Conservation (phyloP, 2,329 filamentous ascomycete species). For the Colletotrichum lentis region DNA sequence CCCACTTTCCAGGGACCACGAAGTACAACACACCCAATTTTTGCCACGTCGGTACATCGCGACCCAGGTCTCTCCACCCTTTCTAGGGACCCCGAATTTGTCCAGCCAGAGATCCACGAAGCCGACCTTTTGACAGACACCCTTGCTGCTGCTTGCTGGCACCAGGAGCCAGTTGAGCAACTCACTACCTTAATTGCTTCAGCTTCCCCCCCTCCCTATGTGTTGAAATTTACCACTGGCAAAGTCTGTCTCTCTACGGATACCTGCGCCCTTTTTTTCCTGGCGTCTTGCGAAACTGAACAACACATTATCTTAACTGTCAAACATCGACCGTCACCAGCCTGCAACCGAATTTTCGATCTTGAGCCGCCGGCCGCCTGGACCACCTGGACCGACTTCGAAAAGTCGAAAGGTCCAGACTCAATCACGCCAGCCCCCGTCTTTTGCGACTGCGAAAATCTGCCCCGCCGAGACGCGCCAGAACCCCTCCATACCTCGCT, state of each 20-base stretch:
- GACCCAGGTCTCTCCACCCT: conserved; percentile 9
- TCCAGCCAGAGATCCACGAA: conserved; percentile 30
- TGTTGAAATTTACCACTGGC: conserved; percentile 5
- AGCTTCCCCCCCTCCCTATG: conserved; percentile 19
- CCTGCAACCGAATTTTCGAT: neutral
- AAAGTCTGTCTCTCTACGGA: conserved; percentile 1
- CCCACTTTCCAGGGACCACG: conserved; percentile 1
- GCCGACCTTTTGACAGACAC: conserved; percentile 23
- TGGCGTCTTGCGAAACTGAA: neutral
- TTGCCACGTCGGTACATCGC: conserved; percentile 21
- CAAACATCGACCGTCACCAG: neutral
- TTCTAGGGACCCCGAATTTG: conserved; percentile 32
- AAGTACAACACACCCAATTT: conserved; percentile 20
- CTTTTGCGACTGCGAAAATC: conserved; percentile 37
- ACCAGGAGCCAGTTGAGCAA: conserved; percentile 15
- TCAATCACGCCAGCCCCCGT: conserved; percentile 31
- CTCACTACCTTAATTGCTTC: conserved; percentile 35
- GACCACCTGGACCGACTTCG: conserved; percentile 2
- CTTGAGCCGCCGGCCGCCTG: no score
- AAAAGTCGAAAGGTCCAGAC: conserved; percentile 20
- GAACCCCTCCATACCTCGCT: conserved; percentile 32
- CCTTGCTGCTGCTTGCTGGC: conserved; percentile 9
- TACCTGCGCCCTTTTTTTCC: neutral
- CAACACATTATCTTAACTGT: neutral
- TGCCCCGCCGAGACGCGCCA: conserved; percentile 36